Evolutionary conservation across 1,139 yeast species (phyloP).

Genomic region (Lodderomyces theae): DNA sequence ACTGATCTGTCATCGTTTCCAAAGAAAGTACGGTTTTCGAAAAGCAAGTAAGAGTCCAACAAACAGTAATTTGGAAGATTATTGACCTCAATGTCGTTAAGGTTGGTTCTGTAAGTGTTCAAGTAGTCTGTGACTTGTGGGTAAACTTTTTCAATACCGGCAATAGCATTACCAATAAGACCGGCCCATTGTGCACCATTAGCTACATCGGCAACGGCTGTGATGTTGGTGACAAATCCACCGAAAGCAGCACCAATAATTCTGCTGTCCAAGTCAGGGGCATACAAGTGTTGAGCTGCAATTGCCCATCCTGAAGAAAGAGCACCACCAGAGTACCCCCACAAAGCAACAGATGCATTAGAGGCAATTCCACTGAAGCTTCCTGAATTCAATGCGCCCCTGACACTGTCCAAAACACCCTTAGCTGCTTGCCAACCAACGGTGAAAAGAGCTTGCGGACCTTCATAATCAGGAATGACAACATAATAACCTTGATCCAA

Average conservation of each 20-base stretch:
- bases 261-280: conserved; percentile 27
- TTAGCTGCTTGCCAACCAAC: conserved; percentile 25
- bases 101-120: neutral
- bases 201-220: conserved; percentile 21
- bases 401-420: conserved; percentile 23
- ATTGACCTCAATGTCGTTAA: conserved; percentile 9
- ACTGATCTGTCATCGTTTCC: conserved; percentile 15
- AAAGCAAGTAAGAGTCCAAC: conserved; percentile 8
- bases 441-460: conserved; percentile 21
- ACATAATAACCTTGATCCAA: conserved; percentile 27
- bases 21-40: conserved; percentile 4
- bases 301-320: conserved; percentile 31
- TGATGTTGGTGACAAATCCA: conserved; percentile 29
- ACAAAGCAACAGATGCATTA: conserved; percentile 21
- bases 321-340: conserved; percentile 33
- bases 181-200: conserved; percentile 29
- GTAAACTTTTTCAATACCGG: conserved; percentile 29
- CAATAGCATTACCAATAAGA: conserved; percentile 24
- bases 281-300: conserved; percentile 29
- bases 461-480: conserved; percentile 27
- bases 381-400: conserved; percentile 20
- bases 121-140: conserved; percentile 15
- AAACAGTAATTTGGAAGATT: conserved; percentile 17
- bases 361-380: conserved; percentile 20
- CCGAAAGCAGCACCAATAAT: conserved; percentile 33